Evolutionary conservation across 2,329 filamentous ascomycete species (phyloP).

Genomic region (Trichophaea hybrida): DNA sequence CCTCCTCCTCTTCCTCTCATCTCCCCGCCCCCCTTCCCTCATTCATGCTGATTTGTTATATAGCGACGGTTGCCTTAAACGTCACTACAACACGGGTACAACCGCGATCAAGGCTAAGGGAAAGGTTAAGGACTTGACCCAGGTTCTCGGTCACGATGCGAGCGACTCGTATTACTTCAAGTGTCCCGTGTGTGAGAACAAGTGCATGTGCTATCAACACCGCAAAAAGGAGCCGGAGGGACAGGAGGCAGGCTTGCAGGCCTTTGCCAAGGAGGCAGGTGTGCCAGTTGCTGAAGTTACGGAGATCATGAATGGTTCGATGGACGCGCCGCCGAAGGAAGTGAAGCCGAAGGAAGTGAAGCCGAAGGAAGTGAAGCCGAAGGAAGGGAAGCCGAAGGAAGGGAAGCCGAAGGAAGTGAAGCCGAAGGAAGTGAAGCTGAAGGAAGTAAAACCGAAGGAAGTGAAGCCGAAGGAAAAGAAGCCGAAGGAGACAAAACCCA

Average conservation of each 20-base stretch:
- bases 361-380: not conserved
- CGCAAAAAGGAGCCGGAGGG: constrained; percentile 8
- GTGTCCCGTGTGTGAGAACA: constrained; percentile 14
- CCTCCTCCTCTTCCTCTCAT: not conserved
- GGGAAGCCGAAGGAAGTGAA: not conserved
- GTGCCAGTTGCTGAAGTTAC: not conserved
- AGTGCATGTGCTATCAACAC: constrained; percentile 15
- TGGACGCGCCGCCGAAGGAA: not conserved
- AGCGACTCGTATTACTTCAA: constrained; percentile 13
- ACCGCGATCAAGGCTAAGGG: constrained; percentile 4
- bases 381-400: constrained; percentile 4
- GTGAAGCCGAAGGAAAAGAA: not conserved
- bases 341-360: not conserved
- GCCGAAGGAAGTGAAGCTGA: not conserved
- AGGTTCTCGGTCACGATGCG: constrained; percentile 14
- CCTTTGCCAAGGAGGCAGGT: not conserved
- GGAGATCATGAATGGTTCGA: not conserved
- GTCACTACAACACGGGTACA: constrained; percentile 10
- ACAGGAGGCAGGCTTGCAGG: not conserved
- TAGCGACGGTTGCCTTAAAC: constrained; percentile 13
- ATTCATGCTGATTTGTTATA: not conserved
- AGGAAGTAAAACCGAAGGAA: not conserved
- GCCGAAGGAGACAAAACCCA: constrained; percentile 3
- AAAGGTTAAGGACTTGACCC: constrained; percentile 9
- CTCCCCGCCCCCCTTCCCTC: not conserved